Evolutionary conservation across 2,329 filamentous ascomycete genomes (phyloP).

Genomic region (Nigrospora sphaerica): DNA sequence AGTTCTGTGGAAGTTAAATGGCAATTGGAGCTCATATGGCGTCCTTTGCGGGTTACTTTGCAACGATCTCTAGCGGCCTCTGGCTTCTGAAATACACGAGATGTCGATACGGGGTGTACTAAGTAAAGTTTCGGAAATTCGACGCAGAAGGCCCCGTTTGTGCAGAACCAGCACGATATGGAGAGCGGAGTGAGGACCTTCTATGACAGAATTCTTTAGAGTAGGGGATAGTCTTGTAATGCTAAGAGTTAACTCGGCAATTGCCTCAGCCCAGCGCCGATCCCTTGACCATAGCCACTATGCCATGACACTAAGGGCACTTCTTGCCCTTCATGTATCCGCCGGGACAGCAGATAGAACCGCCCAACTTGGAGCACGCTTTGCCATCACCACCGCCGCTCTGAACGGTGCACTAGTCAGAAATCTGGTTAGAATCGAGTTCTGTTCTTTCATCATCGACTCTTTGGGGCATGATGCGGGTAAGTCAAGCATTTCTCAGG

Average conservation of each 20-base stretch:
- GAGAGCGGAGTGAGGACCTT: too few relatives aligned
- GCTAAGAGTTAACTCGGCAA: neutral
- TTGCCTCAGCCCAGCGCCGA: neutral
- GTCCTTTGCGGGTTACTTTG: too few relatives aligned
- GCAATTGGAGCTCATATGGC: too few relatives aligned
- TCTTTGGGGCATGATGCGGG: neutral
- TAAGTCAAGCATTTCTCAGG: neutral
- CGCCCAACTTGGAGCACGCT: neutral
- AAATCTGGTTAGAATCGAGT: neutral
- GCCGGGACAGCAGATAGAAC: neutral
- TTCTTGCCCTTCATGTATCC: neutral
- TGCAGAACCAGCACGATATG: too few relatives aligned
- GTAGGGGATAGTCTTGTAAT: too few relatives aligned
- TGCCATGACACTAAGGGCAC: neutral
- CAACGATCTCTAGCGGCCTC: too few relatives aligned
- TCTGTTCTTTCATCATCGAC: neutral
- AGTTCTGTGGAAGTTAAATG: too few relatives aligned
- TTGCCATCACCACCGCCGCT: neutral
- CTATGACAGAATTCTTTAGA: too few relatives aligned
- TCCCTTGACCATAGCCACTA: neutral
- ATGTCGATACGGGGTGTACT: too few relatives aligned
- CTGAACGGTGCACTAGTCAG: neutral
- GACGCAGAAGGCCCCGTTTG: too few relatives aligned
- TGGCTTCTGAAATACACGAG: too few relatives aligned
- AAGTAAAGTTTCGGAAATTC: too few relatives aligned